Conservation (phyloP, 139 green algal species). For the Nannochloris sp. region DNA sequence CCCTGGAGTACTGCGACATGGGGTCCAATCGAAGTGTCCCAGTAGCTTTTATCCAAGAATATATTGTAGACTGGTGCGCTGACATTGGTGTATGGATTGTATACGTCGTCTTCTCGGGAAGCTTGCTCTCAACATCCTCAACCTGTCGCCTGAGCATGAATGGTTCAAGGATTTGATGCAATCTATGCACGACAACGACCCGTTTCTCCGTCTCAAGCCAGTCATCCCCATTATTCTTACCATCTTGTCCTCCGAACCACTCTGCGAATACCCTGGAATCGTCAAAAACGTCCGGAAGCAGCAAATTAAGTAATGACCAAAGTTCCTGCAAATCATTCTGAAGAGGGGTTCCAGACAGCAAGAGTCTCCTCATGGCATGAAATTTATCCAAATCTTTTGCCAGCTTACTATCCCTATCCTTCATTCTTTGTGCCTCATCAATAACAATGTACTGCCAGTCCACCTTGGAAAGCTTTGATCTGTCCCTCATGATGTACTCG, state of each 20-base stretch:
- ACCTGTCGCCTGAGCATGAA: constrained; percentile 95
- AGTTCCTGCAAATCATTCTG: constrained; percentile 91
- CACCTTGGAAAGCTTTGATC: constrained; percentile 55
- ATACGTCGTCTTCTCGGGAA: constrained; percentile 71
- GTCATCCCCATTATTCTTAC: constrained; percentile 30
- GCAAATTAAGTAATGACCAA: constrained; percentile 83
- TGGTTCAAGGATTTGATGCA: constrained; percentile 90
- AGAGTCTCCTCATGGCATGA: constrained; percentile 46
- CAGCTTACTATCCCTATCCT: constrained; percentile 76
- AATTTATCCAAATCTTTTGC: constrained; percentile 74
- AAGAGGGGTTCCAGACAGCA: constrained; percentile 74
- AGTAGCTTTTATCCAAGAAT: constrained; percentile 83
- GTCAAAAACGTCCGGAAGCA: constrained; percentile 92
- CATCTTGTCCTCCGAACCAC: constrained; percentile 64
- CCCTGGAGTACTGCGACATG: constrained; percentile 34
- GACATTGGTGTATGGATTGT: constrained; percentile 65
- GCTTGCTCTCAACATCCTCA: constrained; percentile 84
- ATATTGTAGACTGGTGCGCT: constrained; percentile 67
- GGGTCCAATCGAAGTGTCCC: constrained; percentile 76
- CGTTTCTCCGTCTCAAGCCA: constrained; percentile 80
- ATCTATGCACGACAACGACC: constrained; percentile 72
- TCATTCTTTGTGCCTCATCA: constrained; percentile 97
- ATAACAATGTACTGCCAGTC: constrained; percentile 97
- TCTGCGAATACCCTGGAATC: constrained; percentile 80
- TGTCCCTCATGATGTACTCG: constrained; percentile 94